These are phyloP conservation scores for Coix lacrymajobi DNA, from an alignment of 176 grass and related monocot genomes.

Conservation along the genomic window DNA sequence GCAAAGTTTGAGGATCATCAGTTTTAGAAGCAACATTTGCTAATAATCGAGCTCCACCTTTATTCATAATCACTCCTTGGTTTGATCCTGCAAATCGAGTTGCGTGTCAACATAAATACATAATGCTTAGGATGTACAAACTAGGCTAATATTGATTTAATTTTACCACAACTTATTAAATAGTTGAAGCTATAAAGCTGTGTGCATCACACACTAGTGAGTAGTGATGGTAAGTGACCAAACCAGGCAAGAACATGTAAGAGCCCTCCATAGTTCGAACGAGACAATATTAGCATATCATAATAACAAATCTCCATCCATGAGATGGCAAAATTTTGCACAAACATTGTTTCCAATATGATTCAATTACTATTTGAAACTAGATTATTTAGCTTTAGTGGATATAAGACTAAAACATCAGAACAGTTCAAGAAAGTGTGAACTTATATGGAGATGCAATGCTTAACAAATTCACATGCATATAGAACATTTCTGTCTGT, in stretches of 20 bases:
- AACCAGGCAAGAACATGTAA: not conserved
- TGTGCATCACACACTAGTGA: not conserved
- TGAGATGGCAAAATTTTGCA: not conserved
- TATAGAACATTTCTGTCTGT: not conserved
- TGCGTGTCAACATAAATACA: conserved; percentile 10
- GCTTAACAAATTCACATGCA: not conserved
- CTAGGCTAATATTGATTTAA: not conserved
- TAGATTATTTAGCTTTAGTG: not conserved
- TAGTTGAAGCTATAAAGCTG: not conserved
- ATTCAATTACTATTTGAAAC: not conserved
- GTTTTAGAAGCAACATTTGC: conserved; percentile 78
- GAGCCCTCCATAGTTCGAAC: not conserved
- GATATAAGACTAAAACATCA: not conserved
- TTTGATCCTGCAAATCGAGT: conserved; percentile 57
- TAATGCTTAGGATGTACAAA: not conserved
- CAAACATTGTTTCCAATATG: not conserved
- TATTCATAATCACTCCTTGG: conserved; percentile 82
- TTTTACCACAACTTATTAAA: not conserved
- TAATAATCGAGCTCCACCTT: conserved; percentile 78
- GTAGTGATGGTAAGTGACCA: not conserved
- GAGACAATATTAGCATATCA: not conserved
- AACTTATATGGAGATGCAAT: not conserved
- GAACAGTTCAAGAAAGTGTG: not conserved
- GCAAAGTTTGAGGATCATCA: conserved; percentile 83
- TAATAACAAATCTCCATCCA: not conserved